A percentile compares a stretch with the other conserved stretches of the same genome.
These are phyloP conservation scores for Pleurozium schreberi DNA, from an alignment of 225 moss, liverwort and hornwort genomes.

Conservation along the genomic window DNA sequence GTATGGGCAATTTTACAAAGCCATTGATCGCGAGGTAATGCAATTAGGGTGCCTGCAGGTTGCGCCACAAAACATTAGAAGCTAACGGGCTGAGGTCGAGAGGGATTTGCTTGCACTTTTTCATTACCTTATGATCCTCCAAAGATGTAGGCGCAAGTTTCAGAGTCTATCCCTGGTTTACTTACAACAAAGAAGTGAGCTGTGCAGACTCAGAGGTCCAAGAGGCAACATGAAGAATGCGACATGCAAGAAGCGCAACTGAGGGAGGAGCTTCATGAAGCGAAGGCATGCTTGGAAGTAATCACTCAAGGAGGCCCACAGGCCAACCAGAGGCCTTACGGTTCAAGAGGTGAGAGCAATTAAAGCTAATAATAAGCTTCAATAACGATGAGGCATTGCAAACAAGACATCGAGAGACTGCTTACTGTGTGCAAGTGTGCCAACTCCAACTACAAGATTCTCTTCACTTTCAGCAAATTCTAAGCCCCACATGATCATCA, in stretches of 20 bases:
- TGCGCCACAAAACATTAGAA: background rate
- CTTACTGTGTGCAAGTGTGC: background rate
- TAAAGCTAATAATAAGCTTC: background rate
- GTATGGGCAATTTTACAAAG: conserved; percentile 56
- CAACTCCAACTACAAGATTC: background rate
- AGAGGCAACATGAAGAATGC: background rate
- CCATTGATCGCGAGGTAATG: conserved; percentile 12
- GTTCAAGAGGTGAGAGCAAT: conserved; percentile 8
- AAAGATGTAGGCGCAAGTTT: too few relatives aligned
- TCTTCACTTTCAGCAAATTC: background rate
- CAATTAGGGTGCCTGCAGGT: background rate
- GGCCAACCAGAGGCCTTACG: background rate
- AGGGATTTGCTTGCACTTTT: background rate
- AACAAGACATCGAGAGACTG: background rate
- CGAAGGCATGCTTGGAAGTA: conserved; percentile 14
- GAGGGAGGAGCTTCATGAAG: conserved; percentile 1
- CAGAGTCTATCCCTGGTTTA: too few relatives aligned
- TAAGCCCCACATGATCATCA: background rate
- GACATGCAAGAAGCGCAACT: background rate
- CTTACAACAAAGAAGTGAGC: background rate
- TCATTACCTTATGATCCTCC: too few relatives aligned
- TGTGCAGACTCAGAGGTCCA: background rate
- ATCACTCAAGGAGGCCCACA: background rate
- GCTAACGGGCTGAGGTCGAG: too few relatives aligned
- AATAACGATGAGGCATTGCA: background rate